Conservation (phyloP, 2,329 filamentous ascomycete species). For the Septoria petroselini region DNA sequence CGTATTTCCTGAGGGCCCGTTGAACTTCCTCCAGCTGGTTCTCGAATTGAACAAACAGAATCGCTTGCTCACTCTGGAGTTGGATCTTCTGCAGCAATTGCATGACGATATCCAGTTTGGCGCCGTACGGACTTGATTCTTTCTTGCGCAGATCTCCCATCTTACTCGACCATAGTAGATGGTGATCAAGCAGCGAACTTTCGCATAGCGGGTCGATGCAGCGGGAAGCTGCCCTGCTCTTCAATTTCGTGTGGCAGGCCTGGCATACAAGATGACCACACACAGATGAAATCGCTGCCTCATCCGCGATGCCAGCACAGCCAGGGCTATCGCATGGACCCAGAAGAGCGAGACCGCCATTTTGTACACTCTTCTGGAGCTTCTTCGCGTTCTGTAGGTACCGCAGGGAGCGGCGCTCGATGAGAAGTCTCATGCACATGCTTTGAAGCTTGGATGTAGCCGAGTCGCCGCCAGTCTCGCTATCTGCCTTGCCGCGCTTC, state of each 20-base stretch:
- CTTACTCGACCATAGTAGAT: slow-evolving; percentile 42
- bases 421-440: slow-evolving; percentile 25
- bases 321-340: slow-evolving; percentile 12
- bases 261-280: slow-evolving; percentile 55
- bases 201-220: slow-evolving; percentile 48
- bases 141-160: slow-evolving; percentile 36
- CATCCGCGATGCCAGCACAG: slow-evolving; percentile 5
- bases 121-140: slow-evolving; percentile 36
- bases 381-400: slow-evolving; percentile 26
- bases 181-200: slow-evolving; percentile 39
- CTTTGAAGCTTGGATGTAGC: slow-evolving; percentile 19
- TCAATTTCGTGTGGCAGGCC: slow-evolving; percentile 36
- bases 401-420: slow-evolving; percentile 26
- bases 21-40: slow-evolving; percentile 44
- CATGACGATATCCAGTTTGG: slow-evolving; percentile 50
- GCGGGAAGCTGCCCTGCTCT: slow-evolving; percentile 29
- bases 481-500: not conserved
- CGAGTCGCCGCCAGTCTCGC: slow-evolving; percentile 8
- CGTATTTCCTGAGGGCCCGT: slow-evolving; percentile 34
- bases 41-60: slow-evolving; percentile 56
- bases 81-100: slow-evolving; percentile 44
- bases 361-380: slow-evolving; percentile 3
- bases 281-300: slow-evolving; percentile 42
- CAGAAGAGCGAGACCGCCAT: not conserved
- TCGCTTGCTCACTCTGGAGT: slow-evolving; percentile 47